Base-by-base conservation (phyloP, 2,329 filamentous ascomycete genomes). In the Gremmenia infestans region DNA sequence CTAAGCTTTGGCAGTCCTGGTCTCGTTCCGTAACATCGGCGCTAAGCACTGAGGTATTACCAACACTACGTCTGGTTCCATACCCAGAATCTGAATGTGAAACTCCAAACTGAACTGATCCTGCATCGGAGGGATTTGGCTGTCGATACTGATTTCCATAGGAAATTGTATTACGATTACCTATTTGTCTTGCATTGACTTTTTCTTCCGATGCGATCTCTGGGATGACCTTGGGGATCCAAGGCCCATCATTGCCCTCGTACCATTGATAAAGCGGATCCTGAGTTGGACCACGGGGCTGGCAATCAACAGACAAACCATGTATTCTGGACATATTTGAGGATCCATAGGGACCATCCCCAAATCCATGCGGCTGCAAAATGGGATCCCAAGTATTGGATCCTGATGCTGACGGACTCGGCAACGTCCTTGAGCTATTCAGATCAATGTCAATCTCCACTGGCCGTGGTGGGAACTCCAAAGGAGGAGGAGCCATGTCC, bases 191-290 rank as follows among this genome's bases (percentile, higher is more conserved):
- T 54, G 55, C 42, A 43, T 57, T 56, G 8, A 53, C 25, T 56
- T 63, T 57, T 40, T 65, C 61, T 48, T 66, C 65, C 15, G 49
- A 19, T 9, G 59, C 39, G 28, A 58, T 56, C 28, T 66, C 65
- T 25, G 70, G 64, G 22, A 70, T 64, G 15, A 61, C 67, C 48
- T 63, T 68, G n/a, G 72, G 73, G 19, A 70, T 66, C 76, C 76
- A 80, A 50, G 77, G 77, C 7, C 68, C 74, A 62, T 77, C 71
- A 60, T 72, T 70, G 19, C 55, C 65, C 7, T 61, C 56, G 57
- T 73, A 76, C 70, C 74, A 78, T 53, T 63, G 59, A 6, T 56
- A n/a, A 23, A 70, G 53, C 4, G 67, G 66, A 60, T 65, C 59
- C 50, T 70, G 64, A 45, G 53, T 42, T 36, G 59, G 52, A 28